Evolutionary conservation across 345 rosid genomes (phyloP).

Genomic region (Brassica carinata): DNA sequence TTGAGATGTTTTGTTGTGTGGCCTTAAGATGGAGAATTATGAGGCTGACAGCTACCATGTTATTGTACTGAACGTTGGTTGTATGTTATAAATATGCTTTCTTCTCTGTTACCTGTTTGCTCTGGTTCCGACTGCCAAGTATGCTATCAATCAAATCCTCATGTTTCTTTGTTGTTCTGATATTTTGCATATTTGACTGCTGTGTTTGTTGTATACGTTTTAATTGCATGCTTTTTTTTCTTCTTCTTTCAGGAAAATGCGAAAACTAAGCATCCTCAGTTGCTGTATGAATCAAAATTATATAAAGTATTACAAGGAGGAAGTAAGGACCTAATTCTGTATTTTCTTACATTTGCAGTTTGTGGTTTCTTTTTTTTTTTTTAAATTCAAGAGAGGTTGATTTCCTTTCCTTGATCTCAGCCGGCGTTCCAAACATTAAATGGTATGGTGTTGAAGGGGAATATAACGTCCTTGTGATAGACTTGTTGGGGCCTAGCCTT

Average conservation of each 20-base stretch:
- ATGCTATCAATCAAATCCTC: background rate
- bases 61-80: conserved; percentile 21
- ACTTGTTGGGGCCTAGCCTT: conserved; percentile 91
- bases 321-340: conserved; percentile 52
- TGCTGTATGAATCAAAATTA: conserved; percentile 85
- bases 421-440: conserved; percentile 76
- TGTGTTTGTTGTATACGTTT: conserved; percentile 5
- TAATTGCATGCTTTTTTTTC: conserved; percentile 23
- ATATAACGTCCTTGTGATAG: conserved; percentile 82
- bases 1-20: conserved; percentile 28
- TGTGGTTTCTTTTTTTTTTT: conserved; percentile 13
- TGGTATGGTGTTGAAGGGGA: conserved; percentile 93
- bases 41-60: conserved; percentile 31
- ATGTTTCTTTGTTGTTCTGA: conserved; percentile 1
- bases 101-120: conserved; percentile 13
- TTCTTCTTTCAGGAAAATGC: conserved; percentile 68
- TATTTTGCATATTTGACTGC: conserved; percentile 3
- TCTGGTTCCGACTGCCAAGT: conserved; percentile 19
- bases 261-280: conserved; percentile 95
- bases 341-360: conserved; percentile 14
- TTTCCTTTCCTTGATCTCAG: conserved; percentile 47
- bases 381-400: conserved; percentile 4
- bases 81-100: background rate
- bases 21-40: conserved; percentile 16
- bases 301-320: conserved; percentile 93